Percentiles rank a stretch among this genome's conserved stretches.
These are phyloP conservation scores for Suillus bovinus DNA, from an alignment of 768 basidiomycete species.

Conservation along the genomic window DNA sequence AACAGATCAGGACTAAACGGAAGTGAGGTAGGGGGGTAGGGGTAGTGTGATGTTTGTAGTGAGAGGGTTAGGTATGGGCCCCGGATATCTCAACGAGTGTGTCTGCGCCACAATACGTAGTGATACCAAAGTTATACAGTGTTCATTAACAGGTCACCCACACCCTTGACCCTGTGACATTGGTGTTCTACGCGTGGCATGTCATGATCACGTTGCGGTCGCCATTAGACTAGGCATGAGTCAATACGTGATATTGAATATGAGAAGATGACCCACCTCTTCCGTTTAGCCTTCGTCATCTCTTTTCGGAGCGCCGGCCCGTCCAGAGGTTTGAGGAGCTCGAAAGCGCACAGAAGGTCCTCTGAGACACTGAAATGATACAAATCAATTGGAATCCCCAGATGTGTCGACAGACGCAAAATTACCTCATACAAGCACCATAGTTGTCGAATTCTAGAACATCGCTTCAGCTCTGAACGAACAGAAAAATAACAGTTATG, in stretches of 20 bases:
- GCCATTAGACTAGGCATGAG: slow-evolving; percentile 31
- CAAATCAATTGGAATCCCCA: slow-evolving; percentile 15
- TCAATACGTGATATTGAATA: slow-evolving; percentile 7
- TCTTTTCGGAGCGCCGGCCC: slow-evolving; percentile 94
- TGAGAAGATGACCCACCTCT: slow-evolving; percentile 57
- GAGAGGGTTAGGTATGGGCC: slow-evolving; percentile 28
- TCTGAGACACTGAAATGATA: slow-evolving; percentile 76
- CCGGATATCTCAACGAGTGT: slow-evolving; percentile 20
- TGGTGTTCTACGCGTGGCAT: neutral
- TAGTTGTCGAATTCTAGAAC: slow-evolving; percentile 89
- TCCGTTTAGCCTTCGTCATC: slow-evolving; percentile 98
- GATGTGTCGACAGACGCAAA: slow-evolving; percentile 2
- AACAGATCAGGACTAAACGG: slow-evolving; percentile 28
- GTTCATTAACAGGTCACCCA: neutral
- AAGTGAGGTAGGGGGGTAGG: slow-evolving; percentile 21
- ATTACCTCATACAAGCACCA: slow-evolving; percentile 89
- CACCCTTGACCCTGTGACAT: slow-evolving; percentile 8
- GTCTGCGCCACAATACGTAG: neutral
- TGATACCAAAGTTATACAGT: neutral
- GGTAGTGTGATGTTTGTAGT: slow-evolving; percentile 22
- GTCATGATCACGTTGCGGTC: slow-evolving; percentile 29
- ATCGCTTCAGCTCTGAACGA: slow-evolving; percentile 18
- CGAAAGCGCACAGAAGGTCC: slow-evolving; percentile 96
- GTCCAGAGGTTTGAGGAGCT: slow-evolving; percentile 93
- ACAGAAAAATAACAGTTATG: slow-evolving; percentile 8